phyloP scores from a whole-genome alignment of 2,329 filamentous ascomycete species.

The Botrytis cinerea region DNA sequence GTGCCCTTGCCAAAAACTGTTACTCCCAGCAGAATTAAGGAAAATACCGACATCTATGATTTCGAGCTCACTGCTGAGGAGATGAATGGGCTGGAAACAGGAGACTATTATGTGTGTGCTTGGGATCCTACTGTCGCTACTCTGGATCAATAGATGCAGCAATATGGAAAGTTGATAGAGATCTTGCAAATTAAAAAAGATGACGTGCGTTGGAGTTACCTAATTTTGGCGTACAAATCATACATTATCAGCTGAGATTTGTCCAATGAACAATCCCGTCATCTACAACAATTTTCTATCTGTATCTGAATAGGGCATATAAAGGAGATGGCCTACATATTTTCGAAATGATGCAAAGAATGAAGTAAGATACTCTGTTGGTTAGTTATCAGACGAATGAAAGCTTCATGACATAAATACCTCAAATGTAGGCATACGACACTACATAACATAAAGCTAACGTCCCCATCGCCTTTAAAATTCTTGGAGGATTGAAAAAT shows the following conservation, averaged over 20 bases:
- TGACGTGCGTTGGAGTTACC: not conserved
- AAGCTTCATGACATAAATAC: not conserved
- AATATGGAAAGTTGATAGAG: not conserved
- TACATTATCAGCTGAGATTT: not conserved
- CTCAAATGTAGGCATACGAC: not conserved
- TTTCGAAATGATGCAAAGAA: not conserved
- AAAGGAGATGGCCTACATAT: not conserved
- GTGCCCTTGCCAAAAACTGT: conserved; percentile 75
- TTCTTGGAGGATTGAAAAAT: not conserved
- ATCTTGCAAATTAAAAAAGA: not conserved
- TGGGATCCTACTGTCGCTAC: conserved; percentile 57
- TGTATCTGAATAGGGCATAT: not conserved
- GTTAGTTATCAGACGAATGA: not conserved
- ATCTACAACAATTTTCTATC: not conserved
- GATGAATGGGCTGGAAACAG: conserved; percentile 51
- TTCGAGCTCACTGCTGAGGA: conserved; percentile 58
- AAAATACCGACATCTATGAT: conserved; percentile 60
- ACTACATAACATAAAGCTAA: not conserved
- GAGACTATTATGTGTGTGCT: conserved; percentile 54
- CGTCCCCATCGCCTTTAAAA: rapidly evolving
- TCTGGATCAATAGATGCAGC: conserved; percentile 45
- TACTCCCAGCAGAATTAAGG: conserved; percentile 63
- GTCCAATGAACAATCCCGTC: not conserved
- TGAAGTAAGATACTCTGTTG: not conserved
- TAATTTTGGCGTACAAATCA: not conserved